phyloP scores from a whole-genome alignment of 768 basidiomycete species.

The Sistotremastrum niveocremeum region DNA sequence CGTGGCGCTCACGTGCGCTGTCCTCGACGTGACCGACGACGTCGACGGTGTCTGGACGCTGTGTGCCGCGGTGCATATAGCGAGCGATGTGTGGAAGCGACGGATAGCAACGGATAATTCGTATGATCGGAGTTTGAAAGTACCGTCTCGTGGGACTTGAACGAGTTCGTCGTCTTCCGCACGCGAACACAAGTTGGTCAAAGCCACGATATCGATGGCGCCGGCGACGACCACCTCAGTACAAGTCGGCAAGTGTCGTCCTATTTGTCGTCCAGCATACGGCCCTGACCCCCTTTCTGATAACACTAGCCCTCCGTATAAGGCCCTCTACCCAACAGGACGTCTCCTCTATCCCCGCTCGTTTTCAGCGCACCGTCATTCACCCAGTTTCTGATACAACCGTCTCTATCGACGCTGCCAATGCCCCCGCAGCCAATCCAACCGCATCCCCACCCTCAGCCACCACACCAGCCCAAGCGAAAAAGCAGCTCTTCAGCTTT shows the following conservation, averaged over 20 bases:
- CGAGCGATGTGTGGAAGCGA: too few relatives aligned
- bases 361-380: conserved; percentile 86
- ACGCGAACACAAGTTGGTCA: too few relatives aligned
- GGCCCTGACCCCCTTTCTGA: conserved; percentile 10
- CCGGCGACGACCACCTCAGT: conserved; percentile 63
- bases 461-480: conserved; percentile 30
- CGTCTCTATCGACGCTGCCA: conserved; percentile 68
- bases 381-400: conserved; percentile 58
- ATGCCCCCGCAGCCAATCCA: conserved; percentile 37
- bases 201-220: too few relatives aligned
- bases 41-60: too few relatives aligned
- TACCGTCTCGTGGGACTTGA: too few relatives aligned
- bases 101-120: too few relatives aligned
- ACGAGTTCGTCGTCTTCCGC: too few relatives aligned
- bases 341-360: conserved; percentile 73
- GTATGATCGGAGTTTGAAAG: too few relatives aligned
- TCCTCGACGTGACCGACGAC: too few relatives aligned
- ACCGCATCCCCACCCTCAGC: conserved; percentile 27
- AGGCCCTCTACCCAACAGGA: conserved; percentile 81
- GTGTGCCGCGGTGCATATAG: too few relatives aligned
- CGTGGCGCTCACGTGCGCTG: too few relatives aligned
- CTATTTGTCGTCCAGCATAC: background rate
- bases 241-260: conserved; percentile 71
- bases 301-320: conserved; percentile 64
- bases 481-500: conserved; percentile 82